A percentile compares a stretch with the other conserved stretches of the same genome.
These are phyloP conservation scores for Lichtheimia ornata DNA, from an alignment of 371 early-diverging fungal species.

Conservation along the genomic window DNA sequence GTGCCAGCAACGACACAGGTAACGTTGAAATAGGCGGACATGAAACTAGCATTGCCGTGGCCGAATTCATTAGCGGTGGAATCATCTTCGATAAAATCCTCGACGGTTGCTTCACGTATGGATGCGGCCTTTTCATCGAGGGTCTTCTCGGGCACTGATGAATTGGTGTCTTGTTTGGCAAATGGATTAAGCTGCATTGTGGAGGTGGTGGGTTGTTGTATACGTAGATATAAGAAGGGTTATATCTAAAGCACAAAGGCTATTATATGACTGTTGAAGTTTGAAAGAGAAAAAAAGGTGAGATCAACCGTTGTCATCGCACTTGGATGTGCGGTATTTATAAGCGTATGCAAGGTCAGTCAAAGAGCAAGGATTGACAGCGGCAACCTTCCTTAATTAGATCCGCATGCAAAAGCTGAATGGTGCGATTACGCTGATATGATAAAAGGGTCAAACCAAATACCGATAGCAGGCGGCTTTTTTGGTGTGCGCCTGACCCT, in stretches of 20 bases:
- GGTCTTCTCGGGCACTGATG: neutral
- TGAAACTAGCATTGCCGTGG: constrained; percentile 37
- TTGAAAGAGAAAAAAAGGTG: neutral
- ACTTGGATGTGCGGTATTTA: too few species aligned
- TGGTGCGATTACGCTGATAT: too few species aligned
- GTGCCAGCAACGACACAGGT: constrained; percentile 87
- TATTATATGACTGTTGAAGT: neutral
- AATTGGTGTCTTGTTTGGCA: constrained; percentile 2
- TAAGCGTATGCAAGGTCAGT: too few species aligned
- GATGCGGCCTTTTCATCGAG: constrained; percentile 22
- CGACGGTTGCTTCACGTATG: constrained; percentile 37
- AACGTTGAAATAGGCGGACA: constrained; percentile 63
- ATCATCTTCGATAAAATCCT: constrained; percentile 29
- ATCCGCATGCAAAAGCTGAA: too few species aligned
- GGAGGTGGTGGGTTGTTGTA: neutral
- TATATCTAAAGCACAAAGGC: neutral
- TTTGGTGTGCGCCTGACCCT: too few species aligned
- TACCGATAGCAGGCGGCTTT: too few species aligned
- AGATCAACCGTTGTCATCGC: too few species aligned
- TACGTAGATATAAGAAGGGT: constrained; percentile 8
- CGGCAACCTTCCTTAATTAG: too few species aligned
- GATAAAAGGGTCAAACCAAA: too few species aligned
- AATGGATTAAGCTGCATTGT: neutral
- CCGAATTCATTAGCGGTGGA: constrained; percentile 32
- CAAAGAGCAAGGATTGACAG: too few species aligned